Evolutionary conservation across 139 green algal species (phyloP).

Genomic region (Chlorella sp.): DNA sequence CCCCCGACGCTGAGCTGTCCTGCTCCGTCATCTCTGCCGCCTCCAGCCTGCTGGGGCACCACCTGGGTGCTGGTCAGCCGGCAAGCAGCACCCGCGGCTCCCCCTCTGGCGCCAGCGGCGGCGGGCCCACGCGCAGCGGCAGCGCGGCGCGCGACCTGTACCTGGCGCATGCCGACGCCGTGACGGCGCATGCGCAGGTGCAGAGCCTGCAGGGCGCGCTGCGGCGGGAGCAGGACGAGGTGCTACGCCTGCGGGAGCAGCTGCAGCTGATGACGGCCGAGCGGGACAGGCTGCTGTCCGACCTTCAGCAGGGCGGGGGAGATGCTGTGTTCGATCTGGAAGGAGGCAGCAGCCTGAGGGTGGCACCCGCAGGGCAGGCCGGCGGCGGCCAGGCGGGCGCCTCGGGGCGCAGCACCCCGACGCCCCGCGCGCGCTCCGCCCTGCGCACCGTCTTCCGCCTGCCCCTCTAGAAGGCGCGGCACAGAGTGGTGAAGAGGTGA

Average conservation of each 20-base stretch:
- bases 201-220: slow-evolving; percentile 18
- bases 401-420: neutral
- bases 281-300: slow-evolving; percentile 12
- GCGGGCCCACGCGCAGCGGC: neutral
- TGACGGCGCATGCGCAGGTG: slow-evolving; percentile 24
- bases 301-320: slow-evolving; percentile 11
- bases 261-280: slow-evolving; percentile 27
- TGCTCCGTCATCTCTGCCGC: slow-evolving; percentile 16
- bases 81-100: neutral
- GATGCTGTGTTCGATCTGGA: neutral
- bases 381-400: neutral
- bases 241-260: slow-evolving; percentile 15
- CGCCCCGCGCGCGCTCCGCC: neutral
- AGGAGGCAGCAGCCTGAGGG: neutral
- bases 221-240: slow-evolving; percentile 21
- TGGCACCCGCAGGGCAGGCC: neutral
- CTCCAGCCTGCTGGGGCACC: slow-evolving; percentile 19
- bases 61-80: neutral
- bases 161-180: slow-evolving; percentile 8
- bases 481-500: no score
- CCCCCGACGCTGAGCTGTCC: neutral
- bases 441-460: neutral
- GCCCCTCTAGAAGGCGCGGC: neutral
- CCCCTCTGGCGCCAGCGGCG: neutral
- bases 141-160: slow-evolving; percentile 9